Evolutionary conservation across 2,329 filamentous ascomycete genomes (phyloP).

Genomic region (Fusarium dlaminii): DNA sequence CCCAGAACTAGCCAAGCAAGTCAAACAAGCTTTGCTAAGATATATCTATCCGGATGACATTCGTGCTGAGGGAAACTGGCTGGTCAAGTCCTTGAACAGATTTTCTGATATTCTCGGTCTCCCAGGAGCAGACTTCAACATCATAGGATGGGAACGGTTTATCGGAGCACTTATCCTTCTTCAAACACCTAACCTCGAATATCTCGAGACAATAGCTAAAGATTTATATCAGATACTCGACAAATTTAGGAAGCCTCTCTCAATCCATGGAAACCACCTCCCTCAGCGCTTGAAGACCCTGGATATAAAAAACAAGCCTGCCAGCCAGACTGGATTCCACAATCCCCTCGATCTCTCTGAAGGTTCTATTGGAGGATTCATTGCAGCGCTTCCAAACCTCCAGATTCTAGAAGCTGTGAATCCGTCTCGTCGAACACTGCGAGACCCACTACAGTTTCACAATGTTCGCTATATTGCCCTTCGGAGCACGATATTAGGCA

Average conservation of each 20-base stretch:
- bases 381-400: neutral
- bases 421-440: neutral
- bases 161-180: neutral
- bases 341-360: neutral
- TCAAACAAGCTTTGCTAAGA: neutral
- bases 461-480: neutral
- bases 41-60: neutral
- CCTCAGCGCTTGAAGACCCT: neutral
- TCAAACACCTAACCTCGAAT: neutral
- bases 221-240: neutral
- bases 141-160: fast-evolving
- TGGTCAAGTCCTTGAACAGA: fast-evolving
- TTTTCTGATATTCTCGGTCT: neutral
- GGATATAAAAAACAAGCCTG: neutral
- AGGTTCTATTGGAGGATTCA: neutral
- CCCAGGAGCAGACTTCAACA: too few species aligned
- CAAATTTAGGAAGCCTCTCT: neutral
- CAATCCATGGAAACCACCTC: neutral
- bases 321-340: neutral
- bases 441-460: neutral
- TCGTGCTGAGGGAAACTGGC: neutral
- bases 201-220: neutral
- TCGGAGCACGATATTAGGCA: fast-evolving
- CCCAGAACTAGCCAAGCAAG: neutral
- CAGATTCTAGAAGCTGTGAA: too few species aligned